These are phyloP conservation scores for Stylonectria norvegica DNA, from an alignment of 2,329 filamentous ascomycete genomes.

Conservation along the genomic window DNA sequence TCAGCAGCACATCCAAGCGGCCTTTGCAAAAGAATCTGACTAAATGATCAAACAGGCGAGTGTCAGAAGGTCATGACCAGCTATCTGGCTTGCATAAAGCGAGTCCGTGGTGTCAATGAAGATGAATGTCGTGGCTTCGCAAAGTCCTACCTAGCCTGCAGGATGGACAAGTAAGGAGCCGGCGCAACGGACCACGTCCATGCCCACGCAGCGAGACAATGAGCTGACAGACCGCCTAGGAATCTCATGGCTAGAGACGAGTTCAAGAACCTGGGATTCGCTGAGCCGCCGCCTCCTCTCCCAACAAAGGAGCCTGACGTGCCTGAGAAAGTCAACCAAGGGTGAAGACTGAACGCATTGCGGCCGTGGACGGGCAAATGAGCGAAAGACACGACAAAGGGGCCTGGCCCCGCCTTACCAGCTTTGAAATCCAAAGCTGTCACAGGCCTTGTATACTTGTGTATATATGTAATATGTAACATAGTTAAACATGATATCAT, in stretches of 20 bases:
- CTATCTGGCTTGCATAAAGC: conserved; percentile 86
- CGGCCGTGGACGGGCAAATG: conserved; percentile 20
- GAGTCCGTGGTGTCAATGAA: conserved; percentile 78
- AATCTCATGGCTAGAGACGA: conserved; percentile 96
- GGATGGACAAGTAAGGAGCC: conserved; percentile 80
- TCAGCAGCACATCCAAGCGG: conserved; percentile 21
- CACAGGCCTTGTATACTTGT: conserved; percentile 9
- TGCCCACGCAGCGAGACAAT: too few species aligned
- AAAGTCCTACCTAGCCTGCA: conserved; percentile 83
- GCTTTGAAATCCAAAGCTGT: conserved; percentile 8
- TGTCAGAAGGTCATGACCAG: conserved; percentile 84
- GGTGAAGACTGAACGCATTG: too few species aligned
- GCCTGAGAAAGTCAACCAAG: conserved; percentile 33
- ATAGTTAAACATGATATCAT: conserved; percentile 11
- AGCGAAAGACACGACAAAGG: conserved; percentile 26
- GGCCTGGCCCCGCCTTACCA: conserved; percentile 13
- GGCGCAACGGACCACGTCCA: conserved; percentile 5
- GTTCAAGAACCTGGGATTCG: conserved; percentile 88
- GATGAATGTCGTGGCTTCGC: conserved; percentile 79
- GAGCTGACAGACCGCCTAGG: conserved; percentile 40
- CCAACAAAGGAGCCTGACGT: conserved; percentile 32
- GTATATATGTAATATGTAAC: neutral
- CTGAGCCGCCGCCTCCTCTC: conserved; percentile 28
- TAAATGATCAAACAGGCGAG: conserved; percentile 61
- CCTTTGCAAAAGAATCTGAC: neutral